Base-by-base conservation (phyloP, 2,329 filamentous ascomycete genomes). In the Chaetomiaceae sp. region DNA sequence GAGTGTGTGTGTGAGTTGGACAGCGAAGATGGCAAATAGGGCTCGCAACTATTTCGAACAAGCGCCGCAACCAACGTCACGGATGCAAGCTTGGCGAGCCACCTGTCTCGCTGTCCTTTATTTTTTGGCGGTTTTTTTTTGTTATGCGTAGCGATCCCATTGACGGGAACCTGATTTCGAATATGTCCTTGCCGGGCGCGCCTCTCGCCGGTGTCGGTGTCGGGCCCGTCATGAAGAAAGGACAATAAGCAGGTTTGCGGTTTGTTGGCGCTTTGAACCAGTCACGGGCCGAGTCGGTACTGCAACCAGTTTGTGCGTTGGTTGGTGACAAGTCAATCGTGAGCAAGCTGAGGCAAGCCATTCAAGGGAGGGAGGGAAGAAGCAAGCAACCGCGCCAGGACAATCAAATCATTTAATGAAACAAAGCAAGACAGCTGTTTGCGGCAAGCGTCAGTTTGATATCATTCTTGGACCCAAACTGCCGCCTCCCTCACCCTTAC, bases 261-360 rank as follows among this genome's bases (percentile, higher is more conserved):
- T 46, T 49, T 38, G 45, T 49, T 41, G 36, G 34, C 23, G 10
- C 2, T 13, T 11, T 13, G 16, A 18, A 11, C 34, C 46, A 55
- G 48, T 40, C 48, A 34, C 11, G 18, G 11, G 18, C 21, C 21
- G 16, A 36, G 25, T 40, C 45, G 34, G 51, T 25, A n/a, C 30
- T 16, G 14, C 18, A 11, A 32, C 30, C 8, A 18, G 53, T 45
- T 52, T 48, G 53, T n/a, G 30, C 33, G 45, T 42, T 53, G 54
- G 45, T 42, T 53, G 54, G 54, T 56, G 54, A 53, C 43, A 50
- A 33, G 52, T 47, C 30, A 40, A 40, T 42, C 50, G 29, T 50
- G 46, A 50, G 36, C 41, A 51, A 38, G 37, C 42, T n/a, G n/a
- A n/a, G n/a, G n/a, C 20, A 29, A 18, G n/a, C n/a, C 38, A 9